These are phyloP conservation scores for Pochonia chlamydosporia DNA, from an alignment of 2,329 filamentous ascomycete species.

Conservation along the genomic window DNA sequence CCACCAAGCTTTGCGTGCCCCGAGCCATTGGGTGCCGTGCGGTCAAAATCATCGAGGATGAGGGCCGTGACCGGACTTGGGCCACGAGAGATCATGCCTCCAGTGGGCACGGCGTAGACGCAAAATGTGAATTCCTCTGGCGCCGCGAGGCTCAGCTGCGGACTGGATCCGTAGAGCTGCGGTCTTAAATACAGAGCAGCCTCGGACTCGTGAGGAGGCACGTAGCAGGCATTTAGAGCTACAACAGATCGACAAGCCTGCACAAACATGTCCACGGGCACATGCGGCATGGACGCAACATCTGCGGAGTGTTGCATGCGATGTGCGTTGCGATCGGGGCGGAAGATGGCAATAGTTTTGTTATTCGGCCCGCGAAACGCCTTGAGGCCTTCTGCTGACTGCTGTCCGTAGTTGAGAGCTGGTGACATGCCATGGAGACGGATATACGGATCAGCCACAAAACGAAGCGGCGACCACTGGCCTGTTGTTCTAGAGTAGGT, in stretches of 20 bases:
- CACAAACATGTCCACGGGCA: conserved; percentile 72
- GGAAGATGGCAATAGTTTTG: conserved; percentile 74
- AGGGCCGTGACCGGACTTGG: conserved; percentile 79
- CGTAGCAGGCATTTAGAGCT: conserved; percentile 80
- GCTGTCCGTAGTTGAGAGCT: conserved; percentile 92
- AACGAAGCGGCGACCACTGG: conserved; percentile 71
- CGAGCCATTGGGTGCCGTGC: conserved; percentile 83
- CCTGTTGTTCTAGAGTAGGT: conserved; percentile 70
- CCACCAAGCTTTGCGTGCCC: conserved; percentile 92
- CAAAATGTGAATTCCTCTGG: conserved; percentile 89
- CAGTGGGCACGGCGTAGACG: conserved; percentile 86
- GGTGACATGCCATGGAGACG: conserved; percentile 93
- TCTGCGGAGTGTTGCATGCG: conserved; percentile 81
- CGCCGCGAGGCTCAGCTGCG: conserved; percentile 78
- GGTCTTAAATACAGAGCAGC: conserved; percentile 92
- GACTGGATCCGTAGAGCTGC: conserved; percentile 77
- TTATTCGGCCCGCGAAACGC: conserved; percentile 77
- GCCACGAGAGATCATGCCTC: conserved; percentile 93
- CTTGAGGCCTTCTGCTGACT: conserved; percentile 96
- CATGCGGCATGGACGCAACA: conserved; percentile 75
- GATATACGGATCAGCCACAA: conserved; percentile 78
- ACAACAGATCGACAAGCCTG: conserved; percentile 75
- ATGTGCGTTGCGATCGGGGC: conserved; percentile 74
- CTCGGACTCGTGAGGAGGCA: conserved; percentile 82
- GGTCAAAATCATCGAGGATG: conserved; percentile 89